Percentiles rank a stretch among this genome's conserved stretches.
Evolutionary conservation across 352 stramenopile genomes (phyloP).

Genomic region (Globisporangium camurandrum): DNA sequence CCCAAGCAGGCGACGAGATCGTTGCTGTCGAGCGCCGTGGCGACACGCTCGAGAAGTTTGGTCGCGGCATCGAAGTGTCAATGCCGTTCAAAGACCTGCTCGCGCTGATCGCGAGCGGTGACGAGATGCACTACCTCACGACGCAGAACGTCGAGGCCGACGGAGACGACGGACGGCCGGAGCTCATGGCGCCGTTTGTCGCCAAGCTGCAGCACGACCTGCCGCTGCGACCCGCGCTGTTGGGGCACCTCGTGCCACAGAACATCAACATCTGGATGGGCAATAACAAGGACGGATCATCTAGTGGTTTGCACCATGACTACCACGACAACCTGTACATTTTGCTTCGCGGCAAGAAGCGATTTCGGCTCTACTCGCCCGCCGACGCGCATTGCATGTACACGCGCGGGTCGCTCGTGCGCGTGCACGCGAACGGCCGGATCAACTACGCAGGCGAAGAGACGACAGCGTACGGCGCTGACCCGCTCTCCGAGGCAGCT

Average conservation of each 20-base stretch:
- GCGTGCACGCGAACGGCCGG: constrained; percentile 92
- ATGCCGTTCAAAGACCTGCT: constrained; percentile 80
- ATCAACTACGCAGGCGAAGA: constrained; percentile 93
- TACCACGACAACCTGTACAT: constrained; percentile 99
- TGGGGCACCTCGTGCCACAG: constrained; percentile 86
- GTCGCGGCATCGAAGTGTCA: constrained; percentile 75
- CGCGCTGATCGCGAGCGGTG: constrained; percentile 49
- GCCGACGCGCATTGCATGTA: constrained; percentile 89
- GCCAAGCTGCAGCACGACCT: constrained; percentile 67
- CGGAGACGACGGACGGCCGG: constrained; percentile 53
- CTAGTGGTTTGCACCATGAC: constrained; percentile 95
- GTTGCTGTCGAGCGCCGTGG: constrained; percentile 79
- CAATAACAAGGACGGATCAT: constrained; percentile 73
- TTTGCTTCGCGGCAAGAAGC: constrained; percentile 90
- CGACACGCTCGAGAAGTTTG: constrained; percentile 65
- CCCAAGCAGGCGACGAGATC: constrained; percentile 47
- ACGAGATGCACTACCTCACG: constrained; percentile 85
- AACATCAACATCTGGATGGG: constrained; percentile 98
- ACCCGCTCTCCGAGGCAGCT: constrained; percentile 44
- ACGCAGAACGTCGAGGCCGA: constrained; percentile 86
- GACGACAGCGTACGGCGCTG: constrained; percentile 73
- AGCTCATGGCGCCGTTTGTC: constrained; percentile 84
- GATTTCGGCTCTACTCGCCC: constrained; percentile 92
- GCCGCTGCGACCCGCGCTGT: constrained; percentile 77
- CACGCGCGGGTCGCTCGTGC: constrained; percentile 67